Evolutionary conservation across 768 basidiomycete species (phyloP).

Genomic region (Pleurotus djamor): DNA sequence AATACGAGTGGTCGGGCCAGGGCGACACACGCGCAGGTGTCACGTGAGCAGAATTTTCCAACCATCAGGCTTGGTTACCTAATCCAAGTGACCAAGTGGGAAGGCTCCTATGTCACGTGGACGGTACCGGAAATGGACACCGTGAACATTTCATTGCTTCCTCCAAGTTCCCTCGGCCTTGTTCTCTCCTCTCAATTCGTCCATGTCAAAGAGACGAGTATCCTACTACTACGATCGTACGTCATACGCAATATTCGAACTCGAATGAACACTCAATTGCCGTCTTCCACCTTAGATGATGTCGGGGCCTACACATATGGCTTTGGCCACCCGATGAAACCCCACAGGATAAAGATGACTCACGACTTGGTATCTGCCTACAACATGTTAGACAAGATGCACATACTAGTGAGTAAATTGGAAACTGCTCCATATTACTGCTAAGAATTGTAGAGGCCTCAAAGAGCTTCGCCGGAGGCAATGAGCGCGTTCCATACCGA

Average conservation of each 20-base stretch:
- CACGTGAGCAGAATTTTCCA: neutral
- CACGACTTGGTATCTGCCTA: constrained; percentile 92
- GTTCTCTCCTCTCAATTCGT: neutral
- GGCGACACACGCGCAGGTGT: neutral
- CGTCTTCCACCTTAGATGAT: constrained; percentile 44
- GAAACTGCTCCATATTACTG: neutral
- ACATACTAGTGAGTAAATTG: constrained; percentile 67
- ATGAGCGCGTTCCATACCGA: constrained; percentile 98
- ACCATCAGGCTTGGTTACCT: neutral
- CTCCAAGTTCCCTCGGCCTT: neutral
- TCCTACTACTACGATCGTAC: constrained; percentile 79
- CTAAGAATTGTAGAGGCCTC: constrained; percentile 52
- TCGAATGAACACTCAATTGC: constrained; percentile 1
- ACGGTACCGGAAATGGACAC: too few species aligned
- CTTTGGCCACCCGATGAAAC: constrained; percentile 93
- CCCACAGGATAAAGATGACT: constrained; percentile 90
- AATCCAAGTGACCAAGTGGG: too few species aligned
- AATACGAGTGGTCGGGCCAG: neutral
- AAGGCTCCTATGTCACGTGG: too few species aligned
- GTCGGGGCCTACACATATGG: constrained; percentile 79
- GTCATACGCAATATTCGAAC: constrained; percentile 13
- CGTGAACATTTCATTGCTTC: too few species aligned
- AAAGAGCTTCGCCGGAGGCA: constrained; percentile 64
- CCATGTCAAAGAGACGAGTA: constrained; percentile 72
- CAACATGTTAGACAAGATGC: constrained; percentile 92